Evolutionary conservation across 768 basidiomycete species (phyloP).

Genomic region (Harrya chromipes): DNA sequence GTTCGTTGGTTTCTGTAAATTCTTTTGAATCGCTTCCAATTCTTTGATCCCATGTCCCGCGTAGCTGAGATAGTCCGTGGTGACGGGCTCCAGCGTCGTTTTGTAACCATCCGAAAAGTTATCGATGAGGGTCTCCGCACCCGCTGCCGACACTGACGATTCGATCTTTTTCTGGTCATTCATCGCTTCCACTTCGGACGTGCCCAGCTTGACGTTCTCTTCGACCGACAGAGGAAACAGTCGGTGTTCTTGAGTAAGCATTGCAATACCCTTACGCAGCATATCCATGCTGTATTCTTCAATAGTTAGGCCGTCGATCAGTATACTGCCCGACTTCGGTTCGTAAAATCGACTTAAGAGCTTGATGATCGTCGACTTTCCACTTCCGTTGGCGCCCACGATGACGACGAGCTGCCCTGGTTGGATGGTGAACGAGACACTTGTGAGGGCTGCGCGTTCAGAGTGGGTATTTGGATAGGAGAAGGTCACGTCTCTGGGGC

Average conservation of each 20-base stretch:
- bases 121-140: conserved; percentile 40
- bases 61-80: conserved; percentile 28
- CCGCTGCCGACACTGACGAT: conserved; percentile 33
- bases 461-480: conserved; percentile 44
- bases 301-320: conserved; percentile 38
- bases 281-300: conserved; percentile 28
- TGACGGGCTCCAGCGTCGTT: conserved; percentile 37
- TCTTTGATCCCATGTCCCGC: conserved; percentile 10
- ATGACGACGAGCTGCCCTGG: conserved; percentile 34
- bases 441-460: conserved; percentile 19
- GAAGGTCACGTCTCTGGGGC: conserved; percentile 48
- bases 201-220: conserved; percentile 42
- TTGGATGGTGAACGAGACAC: conserved; percentile 30
- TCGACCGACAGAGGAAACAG: conserved; percentile 36
- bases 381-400: conserved; percentile 35
- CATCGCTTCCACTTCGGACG: conserved; percentile 9
- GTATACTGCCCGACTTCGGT: conserved; percentile 36
- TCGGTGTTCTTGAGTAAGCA: conserved; percentile 40
- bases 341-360: conserved; percentile 36
- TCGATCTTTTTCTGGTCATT: conserved; percentile 13
- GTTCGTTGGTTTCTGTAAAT: conserved; percentile 16
- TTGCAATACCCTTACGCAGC: conserved; percentile 39
- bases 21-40: conserved; percentile 14
- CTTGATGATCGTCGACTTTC: conserved; percentile 39
- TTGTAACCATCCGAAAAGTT: conserved; percentile 37